Evolutionary conservation across 2,329 filamentous ascomycete species (phyloP), one percentile per base, ranked within the genome.

Genomic region (Xylaria sp.): DNA sequence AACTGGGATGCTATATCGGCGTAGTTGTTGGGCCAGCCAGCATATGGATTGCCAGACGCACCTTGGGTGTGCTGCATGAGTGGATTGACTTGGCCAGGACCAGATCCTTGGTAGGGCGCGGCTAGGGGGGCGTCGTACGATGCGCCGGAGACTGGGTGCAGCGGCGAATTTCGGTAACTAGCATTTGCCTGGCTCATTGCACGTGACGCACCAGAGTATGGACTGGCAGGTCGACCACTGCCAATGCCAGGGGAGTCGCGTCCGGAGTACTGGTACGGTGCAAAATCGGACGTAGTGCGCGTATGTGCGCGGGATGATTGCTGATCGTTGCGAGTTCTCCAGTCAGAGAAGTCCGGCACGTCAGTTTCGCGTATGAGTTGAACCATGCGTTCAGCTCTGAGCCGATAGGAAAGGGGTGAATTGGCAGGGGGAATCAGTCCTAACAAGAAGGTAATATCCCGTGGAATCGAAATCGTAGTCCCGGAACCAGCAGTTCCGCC

Each of bases 371-470:
- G 83, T 19, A 99, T 78, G 47, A 97, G 78, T 37, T 84, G 82
- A 5, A 94, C 87, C 76, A 97, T 79, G 60, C 83, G 86, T 39
- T 85, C 78, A 0, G 91, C 77, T 63, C 83, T 89, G 67, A 96
- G 88, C 9, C 85, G 82, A 46, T 84, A 83, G 18, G 84, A 83
- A 56, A 86, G 84, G 74, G 95, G 97, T 6, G 84, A 80, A 23
- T 88, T 83, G 0, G 89, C 83, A 0, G 84, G 80, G 0, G 92
- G 92, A 10, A 95, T 87, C 62, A 92, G 87, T 65, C 87, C 85
- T 9, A 95, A 78, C 13, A 86, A 69, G 65, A 85, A 86, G 0
- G 80, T 84, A 48, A 86, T 81, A 62, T 85, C 83, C 47, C 90
- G 85, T 34, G 93, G 91, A 44, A 97, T 81, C 0, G 90, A 86